Evolutionary conservation across 2,329 filamentous ascomycete species (phyloP).

Genomic region (Sporothrix brasiliensis): DNA sequence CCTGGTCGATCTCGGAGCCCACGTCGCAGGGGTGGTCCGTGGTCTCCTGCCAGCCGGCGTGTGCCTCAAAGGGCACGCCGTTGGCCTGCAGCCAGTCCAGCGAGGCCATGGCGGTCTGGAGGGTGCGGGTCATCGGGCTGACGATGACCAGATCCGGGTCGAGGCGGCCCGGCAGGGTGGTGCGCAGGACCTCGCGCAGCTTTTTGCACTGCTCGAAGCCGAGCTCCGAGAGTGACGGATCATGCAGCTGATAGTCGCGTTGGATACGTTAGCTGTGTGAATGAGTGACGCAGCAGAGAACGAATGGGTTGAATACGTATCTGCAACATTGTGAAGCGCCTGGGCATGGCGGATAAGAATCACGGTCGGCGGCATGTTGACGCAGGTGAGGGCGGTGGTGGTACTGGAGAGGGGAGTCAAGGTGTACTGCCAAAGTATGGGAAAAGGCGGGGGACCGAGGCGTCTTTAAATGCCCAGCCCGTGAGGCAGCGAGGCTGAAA

Average conservation of each 20-base stretch:
- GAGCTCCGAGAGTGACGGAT: slow-evolving; percentile 55
- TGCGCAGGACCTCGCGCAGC: slow-evolving; percentile 49
- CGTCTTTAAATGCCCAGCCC: too few relatives aligned
- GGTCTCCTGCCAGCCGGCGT: slow-evolving; percentile 65
- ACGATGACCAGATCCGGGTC: slow-evolving; percentile 60
- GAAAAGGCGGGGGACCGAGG: not conserved
- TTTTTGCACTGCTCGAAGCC: slow-evolving; percentile 54
- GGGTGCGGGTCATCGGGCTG: slow-evolving; percentile 66
- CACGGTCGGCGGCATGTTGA: slow-evolving; percentile 58
- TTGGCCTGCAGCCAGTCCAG: slow-evolving; percentile 61
- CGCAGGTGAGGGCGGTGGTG: not conserved
- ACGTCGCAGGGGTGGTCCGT: slow-evolving; percentile 63
- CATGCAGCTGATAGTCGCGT: slow-evolving; percentile 55
- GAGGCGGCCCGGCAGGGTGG: slow-evolving; percentile 47
- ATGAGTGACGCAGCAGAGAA: not conserved
- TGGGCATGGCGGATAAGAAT: slow-evolving; percentile 92
- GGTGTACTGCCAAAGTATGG: not conserved
- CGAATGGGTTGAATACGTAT: slow-evolving; percentile 47
- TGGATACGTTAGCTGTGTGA: slow-evolving; percentile 36
- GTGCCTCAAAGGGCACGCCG: slow-evolving; percentile 58
- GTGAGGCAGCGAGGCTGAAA: too few relatives aligned
- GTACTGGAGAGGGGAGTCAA: too few relatives aligned
- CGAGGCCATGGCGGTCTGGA: slow-evolving; percentile 63
- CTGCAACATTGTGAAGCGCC: slow-evolving; percentile 57
- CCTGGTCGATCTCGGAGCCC: slow-evolving; percentile 52